Base-by-base conservation (phyloP, 805 yeast species). In the Lipomyces spencermartinsiae region DNA sequence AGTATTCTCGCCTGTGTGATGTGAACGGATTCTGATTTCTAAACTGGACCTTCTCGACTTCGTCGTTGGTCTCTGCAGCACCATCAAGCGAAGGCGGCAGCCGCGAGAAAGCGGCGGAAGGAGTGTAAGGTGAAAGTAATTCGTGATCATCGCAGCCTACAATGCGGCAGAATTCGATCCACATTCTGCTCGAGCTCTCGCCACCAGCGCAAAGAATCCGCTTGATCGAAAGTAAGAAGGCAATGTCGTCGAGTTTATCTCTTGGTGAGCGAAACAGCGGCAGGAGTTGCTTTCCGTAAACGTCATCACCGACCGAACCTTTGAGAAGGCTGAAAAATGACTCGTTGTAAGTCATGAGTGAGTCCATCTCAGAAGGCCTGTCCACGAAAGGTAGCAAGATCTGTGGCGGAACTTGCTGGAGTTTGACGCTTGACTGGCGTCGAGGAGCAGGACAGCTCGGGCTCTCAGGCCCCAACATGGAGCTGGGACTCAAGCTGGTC, bases 351-450 rank as follows among this genome's bases (percentile, higher is more conserved):
- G 35, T 34, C 35, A 61, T 31, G 51, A 69, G 68, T 19, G 61
- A 55, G n/a, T 59, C 34, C 16, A 69, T 59, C 25, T 69, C 72
- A 1, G 63, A 59, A 6, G 72, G 72, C 19, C 72, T 55, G 62
- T 69, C 68, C 56, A 69, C n/a, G 33, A 66, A 49, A 25, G 72
- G 72, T 19, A 69, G 63, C 14, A 69, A 58, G 58, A 69, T 66
- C 61, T 69, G 70, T 16, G 70, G 62, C 53, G 72, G 69, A 12
- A 69, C 46, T 29, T 37, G 63, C 51, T 61, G 70, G 39, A 66
- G 35, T 51, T 63, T 49, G 29, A 68, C 63, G 14, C 63, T 51
- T 10, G 69, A 63, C 29, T 37, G 61, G 37, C 63, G 62, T 34
- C 66, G 62, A 10, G 0, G 16, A 10, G 25, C 16, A 25, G 56